Evolutionary conservation across 2,329 filamentous ascomycete species (phyloP), one percentile per base, ranked within the genome.

Genomic region (Cercospora sp.): DNA sequence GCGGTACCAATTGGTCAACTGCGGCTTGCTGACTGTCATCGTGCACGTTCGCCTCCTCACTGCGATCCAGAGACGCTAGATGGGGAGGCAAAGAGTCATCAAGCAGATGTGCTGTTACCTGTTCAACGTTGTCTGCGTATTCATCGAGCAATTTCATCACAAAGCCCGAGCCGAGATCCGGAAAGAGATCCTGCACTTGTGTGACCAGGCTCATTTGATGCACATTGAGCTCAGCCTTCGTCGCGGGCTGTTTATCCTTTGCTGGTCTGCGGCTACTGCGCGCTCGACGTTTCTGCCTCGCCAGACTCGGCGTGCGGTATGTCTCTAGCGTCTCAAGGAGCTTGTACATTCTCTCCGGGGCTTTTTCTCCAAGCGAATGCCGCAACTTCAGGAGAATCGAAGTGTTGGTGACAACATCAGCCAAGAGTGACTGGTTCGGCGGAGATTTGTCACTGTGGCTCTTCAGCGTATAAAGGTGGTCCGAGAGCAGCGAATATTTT

Each of bases 181-280:
- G 93, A 75, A 98, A 97, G 0, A 98, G 83, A 76, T 99, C 94
- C 76, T 97, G 93, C n/a, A 99, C 86, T 77, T 96, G 92, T 0
- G 91, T 91, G 62, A 98, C 88, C 60, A 94, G 87, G 73, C 91
- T 94, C 87, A 96, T 90, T 51, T 85, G 89, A 79, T 97, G 93
- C 23, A 94, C 82, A 75, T 95, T 92, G 36, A 94, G 82, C 53
- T 85, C 82, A 8, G 79, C 80, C 60, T 81, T 75, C 23, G 79
- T 73, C 10, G 62, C 80, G 23, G 65, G 65, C 39, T 76, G 79
- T 69, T 78, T 80, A 5, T 80, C 83, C 76, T 93, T 93, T 33
- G 90, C 89, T 78, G 92, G 93, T 72, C 89, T 85, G 4, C 87
- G 76, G 53, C 64, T 91, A 77, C 91, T 92, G 9, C 83, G 83